These are phyloP conservation scores for Inga leiocalycina DNA, from an alignment of 306 rosid genomes.

Conservation along the genomic window DNA sequence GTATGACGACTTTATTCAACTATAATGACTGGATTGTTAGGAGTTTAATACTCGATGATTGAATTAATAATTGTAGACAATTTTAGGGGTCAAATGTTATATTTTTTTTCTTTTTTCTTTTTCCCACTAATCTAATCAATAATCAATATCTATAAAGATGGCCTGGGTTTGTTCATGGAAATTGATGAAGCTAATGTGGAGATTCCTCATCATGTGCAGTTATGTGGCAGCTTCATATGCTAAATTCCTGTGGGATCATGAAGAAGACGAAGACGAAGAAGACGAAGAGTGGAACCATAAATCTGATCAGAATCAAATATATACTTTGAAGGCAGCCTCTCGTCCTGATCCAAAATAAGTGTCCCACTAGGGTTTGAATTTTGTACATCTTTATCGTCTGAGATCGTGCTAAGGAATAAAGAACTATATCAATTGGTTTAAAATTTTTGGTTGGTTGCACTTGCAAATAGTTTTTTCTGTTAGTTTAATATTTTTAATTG, in stretches of 20 bases:
- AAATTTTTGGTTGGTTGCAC: too few species aligned
- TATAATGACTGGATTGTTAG: background rate
- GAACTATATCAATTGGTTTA: too few species aligned
- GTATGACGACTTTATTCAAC: background rate
- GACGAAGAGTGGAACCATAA: conserved; percentile 40
- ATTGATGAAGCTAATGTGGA: conserved; percentile 27
- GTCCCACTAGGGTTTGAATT: background rate
- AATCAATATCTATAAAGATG: background rate
- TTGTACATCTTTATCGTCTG: background rate
- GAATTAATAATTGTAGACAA: background rate
- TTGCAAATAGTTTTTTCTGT: too few species aligned
- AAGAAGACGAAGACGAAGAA: conserved; percentile 53
- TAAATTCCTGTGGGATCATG: conserved; percentile 77
- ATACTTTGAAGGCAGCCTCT: conserved; percentile 53
- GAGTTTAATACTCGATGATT: background rate
- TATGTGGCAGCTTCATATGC: conserved; percentile 80
- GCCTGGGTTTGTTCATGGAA: background rate
- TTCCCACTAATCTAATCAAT: too few species aligned
- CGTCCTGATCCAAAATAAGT: background rate
- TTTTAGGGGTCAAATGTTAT: background rate
- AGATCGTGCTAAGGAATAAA: background rate
- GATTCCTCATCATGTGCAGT: conserved; percentile 43
- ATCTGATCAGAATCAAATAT: conserved; percentile 31
- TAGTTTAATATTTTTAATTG: too few species aligned
- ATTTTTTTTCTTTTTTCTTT: too few species aligned